Evolutionary conservation across 106 monocot genomes (phyloP), one percentile per base, ranked within the genome.

Genomic region (Allium cepa): DNA sequence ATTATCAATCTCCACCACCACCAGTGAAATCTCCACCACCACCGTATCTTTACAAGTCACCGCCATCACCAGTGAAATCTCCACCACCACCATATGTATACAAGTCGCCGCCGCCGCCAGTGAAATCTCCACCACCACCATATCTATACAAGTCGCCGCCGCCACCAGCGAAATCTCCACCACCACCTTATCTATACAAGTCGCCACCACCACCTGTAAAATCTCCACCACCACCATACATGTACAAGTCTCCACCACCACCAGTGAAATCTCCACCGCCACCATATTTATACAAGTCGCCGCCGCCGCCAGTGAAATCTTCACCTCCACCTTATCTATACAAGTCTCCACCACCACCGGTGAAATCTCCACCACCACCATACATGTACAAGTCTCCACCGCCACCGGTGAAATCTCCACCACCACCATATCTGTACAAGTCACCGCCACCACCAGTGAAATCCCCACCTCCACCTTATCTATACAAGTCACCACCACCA

Each of bases 141-240:
- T 78, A 78, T 53, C 28, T 56, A 10, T 78, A 78, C 62, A 73
- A 73, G 17, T 78, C 78, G 3, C 78, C 78, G 11, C 67, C 72
- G 9, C 72, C 72, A 26, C 68, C 78, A 13, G n/a, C 60, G 0
- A 56, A 56, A 14, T 68, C 78, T 14, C 72, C 73, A 4, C 71
- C 77, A 9, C 70, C 77, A 0, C 77, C 78, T 0, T 73, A 78
- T 8, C 8, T 62, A 28, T 72, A 72, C 26, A 66, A 61, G 22
- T 78, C 78, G 1, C 78, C 78, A 2, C 72, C 78, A 15, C 77
- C 77, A 3, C 72, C 78, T 8, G 49, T 51, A 11, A 27, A 16
- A 52, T 68, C 75, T 36, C 77, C 77, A 7, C 65, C 77, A 8
- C 56, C 78, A 49, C 68, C 72, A 0, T 72, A 72, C 47, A 0